These are phyloP conservation scores for Entoloma clypeatum DNA, from an alignment of 1,284 basidiomycete species.

Conservation along the genomic window DNA sequence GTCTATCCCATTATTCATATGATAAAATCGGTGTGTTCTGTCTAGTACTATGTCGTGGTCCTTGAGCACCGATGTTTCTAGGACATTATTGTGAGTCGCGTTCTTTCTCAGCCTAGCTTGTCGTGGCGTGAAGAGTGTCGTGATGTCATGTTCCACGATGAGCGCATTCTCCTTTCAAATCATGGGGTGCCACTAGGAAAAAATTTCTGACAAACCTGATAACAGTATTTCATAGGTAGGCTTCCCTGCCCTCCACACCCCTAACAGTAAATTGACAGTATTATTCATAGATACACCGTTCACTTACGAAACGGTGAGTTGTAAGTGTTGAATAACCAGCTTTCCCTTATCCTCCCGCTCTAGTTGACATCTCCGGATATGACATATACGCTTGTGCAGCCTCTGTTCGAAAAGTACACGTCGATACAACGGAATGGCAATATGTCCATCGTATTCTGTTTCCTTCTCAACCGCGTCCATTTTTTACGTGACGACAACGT, in stretches of 20 bases:
- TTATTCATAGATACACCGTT: constrained; percentile 64
- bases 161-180: background rate
- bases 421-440: constrained; percentile 61
- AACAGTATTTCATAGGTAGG: constrained; percentile 65
- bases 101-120: background rate
- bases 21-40: constrained; percentile 49
- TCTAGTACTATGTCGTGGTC: background rate
- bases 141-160: constrained; percentile 9
- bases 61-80: constrained; percentile 22
- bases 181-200: background rate
- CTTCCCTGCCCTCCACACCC: constrained; percentile 1
- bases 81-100: constrained; percentile 54
- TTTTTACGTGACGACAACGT: constrained; percentile 76
- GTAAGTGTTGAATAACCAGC: background rate
- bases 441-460: constrained; percentile 79
- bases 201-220: background rate
- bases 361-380: constrained; percentile 80
- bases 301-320: constrained; percentile 63
- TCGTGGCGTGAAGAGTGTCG: constrained; percentile 1
- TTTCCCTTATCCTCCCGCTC: background rate
- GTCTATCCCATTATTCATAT: constrained; percentile 76
- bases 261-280: constrained; percentile 4
- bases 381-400: constrained; percentile 80
- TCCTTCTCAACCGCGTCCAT: constrained; percentile 85
- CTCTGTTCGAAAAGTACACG: constrained; percentile 71